A percentile compares a stretch with the other conserved stretches of the same genome.
phyloP scores from a whole-genome alignment of 73 alveolate species.

The Breviolum minutum region DNA sequence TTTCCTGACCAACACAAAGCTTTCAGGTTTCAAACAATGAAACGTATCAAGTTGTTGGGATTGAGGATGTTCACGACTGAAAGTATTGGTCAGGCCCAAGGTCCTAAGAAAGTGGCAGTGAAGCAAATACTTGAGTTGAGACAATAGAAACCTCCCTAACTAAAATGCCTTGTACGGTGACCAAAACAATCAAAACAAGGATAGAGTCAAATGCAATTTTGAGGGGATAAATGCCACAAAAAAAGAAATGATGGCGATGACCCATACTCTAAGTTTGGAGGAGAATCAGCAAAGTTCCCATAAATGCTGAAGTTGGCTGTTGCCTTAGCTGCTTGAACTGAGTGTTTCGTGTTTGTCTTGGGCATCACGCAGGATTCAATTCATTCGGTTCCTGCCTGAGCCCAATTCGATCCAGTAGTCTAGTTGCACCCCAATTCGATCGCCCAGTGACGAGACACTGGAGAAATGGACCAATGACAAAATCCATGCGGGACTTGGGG shows the following conservation, averaged over 20 bases:
- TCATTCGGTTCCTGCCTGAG: too few species aligned
- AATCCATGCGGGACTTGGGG: neutral
- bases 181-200: too few species aligned
- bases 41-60: too few species aligned
- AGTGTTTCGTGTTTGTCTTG: neutral
- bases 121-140: neutral
- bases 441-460: constrained; percentile 1
- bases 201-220: too few species aligned
- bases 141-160: neutral
- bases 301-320: neutral
- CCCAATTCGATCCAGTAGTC: neutral
- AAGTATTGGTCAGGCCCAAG: neutral
- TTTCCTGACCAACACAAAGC: neutral
- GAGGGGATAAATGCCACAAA: too few species aligned
- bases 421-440: constrained; percentile 23
- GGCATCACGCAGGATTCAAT: too few species aligned
- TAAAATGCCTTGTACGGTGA: neutral
- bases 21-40: neutral
- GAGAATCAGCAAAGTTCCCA: neutral
- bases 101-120: neutral
- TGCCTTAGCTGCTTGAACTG: neutral
- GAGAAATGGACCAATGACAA: constrained; percentile 12
- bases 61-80: too few species aligned
- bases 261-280: neutral
- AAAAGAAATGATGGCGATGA: too few species aligned